Conservation (phyloP, 2,329 filamentous ascomycete species). For the Malbranchea zuffiana region DNA sequence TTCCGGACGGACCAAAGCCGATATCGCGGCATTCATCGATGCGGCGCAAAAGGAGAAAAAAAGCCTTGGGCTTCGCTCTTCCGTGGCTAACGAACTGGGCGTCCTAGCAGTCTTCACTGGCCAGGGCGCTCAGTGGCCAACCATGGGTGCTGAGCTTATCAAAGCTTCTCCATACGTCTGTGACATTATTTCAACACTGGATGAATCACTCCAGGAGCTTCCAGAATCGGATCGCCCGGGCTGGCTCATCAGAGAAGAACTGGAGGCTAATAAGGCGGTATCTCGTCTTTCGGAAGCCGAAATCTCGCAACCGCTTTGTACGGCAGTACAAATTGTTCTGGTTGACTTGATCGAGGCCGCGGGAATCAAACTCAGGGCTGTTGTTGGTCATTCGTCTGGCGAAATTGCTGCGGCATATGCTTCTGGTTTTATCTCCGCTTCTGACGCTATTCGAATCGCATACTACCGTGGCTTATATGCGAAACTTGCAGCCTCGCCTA, state of each 20-base stretch:
- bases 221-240: background rate
- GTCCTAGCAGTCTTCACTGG: conserved; percentile 22
- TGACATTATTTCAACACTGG: background rate
- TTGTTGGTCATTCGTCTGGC: conserved; percentile 40
- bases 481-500: conserved; percentile 10
- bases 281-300: conserved; percentile 6
- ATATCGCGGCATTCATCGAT: background rate
- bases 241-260: conserved; percentile 1
- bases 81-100: background rate
- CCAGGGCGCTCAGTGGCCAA: conserved; percentile 21
- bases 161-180: conserved; percentile 1
- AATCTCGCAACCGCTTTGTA: conserved; percentile 15
- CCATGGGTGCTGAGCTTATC: conserved; percentile 20
- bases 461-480: conserved; percentile 37
- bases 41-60: background rate
- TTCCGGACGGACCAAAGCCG: background rate
- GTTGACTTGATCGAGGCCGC: conserved; percentile 15
- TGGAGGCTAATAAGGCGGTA: background rate
- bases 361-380: conserved; percentile 25
- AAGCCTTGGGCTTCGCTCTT: no score
- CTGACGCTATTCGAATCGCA: conserved; percentile 38
- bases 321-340: conserved; percentile 13
- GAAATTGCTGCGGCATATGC: conserved; percentile 44
- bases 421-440: conserved; percentile 32
- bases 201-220: background rate